Evolutionary conservation across 192 early-diverging fungal genomes (phyloP).

Genomic region (Rhizophagus sp.): DNA sequence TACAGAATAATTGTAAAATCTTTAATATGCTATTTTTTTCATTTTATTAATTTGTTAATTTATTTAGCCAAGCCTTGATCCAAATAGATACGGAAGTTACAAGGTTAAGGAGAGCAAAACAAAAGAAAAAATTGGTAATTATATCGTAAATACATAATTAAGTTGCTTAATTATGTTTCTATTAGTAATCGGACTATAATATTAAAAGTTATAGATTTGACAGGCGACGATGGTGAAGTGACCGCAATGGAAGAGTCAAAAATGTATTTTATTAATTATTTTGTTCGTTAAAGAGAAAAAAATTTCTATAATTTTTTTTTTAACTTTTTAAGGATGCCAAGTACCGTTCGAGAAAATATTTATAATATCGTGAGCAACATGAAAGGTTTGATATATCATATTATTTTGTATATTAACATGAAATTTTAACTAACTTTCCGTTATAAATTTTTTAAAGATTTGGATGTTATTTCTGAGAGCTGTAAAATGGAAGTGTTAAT

Average conservation of each 20-base stretch:
- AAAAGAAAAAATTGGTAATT: neutral
- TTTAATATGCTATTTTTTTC: neutral
- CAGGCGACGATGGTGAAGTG: slow-evolving; percentile 29
- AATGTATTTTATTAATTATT: neutral
- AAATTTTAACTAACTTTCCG: neutral
- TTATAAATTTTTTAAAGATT: slow-evolving; percentile 34
- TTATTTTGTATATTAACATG: neutral
- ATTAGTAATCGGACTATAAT: neutral
- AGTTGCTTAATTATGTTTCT: neutral
- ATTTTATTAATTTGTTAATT: neutral
- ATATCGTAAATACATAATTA: neutral
- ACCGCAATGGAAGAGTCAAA: slow-evolving; percentile 27
- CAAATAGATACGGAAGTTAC: too few relatives aligned
- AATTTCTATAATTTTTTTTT: neutral
- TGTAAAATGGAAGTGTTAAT: slow-evolving; percentile 59
- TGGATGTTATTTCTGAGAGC: neutral
- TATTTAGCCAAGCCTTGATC: neutral
- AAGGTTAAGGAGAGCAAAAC: neutral
- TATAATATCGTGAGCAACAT: neutral
- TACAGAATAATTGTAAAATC: neutral
- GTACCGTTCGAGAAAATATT: neutral
- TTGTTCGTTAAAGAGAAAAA: neutral
- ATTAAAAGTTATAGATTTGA: neutral
- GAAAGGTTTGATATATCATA: neutral
- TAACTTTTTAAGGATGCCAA: neutral